A percentile compares a stretch with the other conserved stretches of the same genome.
These are phyloP conservation scores for Solanum paucissectum DNA, from an alignment of 257 asterid genomes.

Conservation along the genomic window DNA sequence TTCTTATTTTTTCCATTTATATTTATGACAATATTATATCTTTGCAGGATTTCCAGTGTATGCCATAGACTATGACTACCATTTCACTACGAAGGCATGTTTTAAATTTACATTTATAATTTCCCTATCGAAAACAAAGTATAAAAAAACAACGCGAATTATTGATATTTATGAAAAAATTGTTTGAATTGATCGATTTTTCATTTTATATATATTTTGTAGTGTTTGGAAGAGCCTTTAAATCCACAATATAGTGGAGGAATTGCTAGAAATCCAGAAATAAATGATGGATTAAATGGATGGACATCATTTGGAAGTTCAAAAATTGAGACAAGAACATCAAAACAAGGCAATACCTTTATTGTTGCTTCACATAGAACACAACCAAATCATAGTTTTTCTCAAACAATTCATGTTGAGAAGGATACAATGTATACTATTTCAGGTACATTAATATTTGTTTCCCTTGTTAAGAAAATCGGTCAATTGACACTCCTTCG, in stretches of 20 bases:
- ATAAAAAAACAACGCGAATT: background rate
- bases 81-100: slow-evolving; percentile 17
- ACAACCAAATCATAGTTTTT: slow-evolving; percentile 14
- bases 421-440: slow-evolving; percentile 36
- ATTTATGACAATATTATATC: background rate
- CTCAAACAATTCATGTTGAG: slow-evolving; percentile 29
- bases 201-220: background rate
- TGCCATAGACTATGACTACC: slow-evolving; percentile 38
- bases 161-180: background rate
- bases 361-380: slow-evolving; percentile 31
- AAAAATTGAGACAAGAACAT: slow-evolving; percentile 8
- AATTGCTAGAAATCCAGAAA: slow-evolving; percentile 43
- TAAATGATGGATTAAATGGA: slow-evolving; percentile 38
- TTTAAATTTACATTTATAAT: background rate
- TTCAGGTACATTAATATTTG: slow-evolving; percentile 33
- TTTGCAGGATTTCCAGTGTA: slow-evolving; percentile 18
- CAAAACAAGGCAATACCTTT: slow-evolving; percentile 36
- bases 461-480: background rate
- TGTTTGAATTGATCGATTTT: background rate
- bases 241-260: slow-evolving; percentile 59
- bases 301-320: slow-evolving; percentile 38
- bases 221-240: slow-evolving; percentile 46
- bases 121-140: background rate
- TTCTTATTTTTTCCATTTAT: background rate
- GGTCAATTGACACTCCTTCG: background rate